Evolutionary conservation across 805 yeast genomes (phyloP).

Genomic region (Sporopachydermia quercuum): DNA sequence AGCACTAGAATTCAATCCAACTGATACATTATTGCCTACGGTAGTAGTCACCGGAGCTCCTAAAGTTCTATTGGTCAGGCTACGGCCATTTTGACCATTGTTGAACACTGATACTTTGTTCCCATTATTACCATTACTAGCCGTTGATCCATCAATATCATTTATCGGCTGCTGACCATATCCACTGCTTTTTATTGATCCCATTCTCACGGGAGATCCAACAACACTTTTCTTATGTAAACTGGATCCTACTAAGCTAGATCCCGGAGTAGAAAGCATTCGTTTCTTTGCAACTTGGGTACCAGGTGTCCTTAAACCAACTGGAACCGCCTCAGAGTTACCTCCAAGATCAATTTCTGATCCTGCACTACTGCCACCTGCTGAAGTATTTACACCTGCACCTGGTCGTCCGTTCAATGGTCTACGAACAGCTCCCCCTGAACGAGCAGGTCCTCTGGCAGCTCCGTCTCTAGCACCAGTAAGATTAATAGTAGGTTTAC

Average conservation of each 20-base stretch:
- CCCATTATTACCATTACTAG: background rate
- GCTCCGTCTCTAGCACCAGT: constrained; percentile 7
- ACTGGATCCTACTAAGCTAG: background rate
- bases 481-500: constrained; percentile 12
- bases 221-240: constrained; percentile 1
- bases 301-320: constrained; percentile 1
- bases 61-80: constrained; percentile 10
- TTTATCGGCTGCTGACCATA: background rate
- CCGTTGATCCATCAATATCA: background rate
- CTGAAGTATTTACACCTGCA: constrained; percentile 6
- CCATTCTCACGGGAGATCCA: background rate
- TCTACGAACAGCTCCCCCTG: constrained; percentile 6
- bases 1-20: constrained; percentile 5
- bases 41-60: constrained; percentile 5
- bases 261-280: background rate
- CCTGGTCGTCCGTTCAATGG: constrained; percentile 1
- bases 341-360: too few species aligned
- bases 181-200: background rate
- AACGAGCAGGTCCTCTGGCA: constrained; percentile 7
- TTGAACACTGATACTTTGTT: constrained; percentile 5
- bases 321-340: background rate
- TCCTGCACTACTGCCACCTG: constrained; percentile 2
- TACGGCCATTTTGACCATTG: constrained; percentile 7
- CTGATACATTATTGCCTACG: constrained; percentile 3
- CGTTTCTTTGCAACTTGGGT: background rate